Conservation (phyloP, 2,329 filamentous ascomycete species). For the Xenoacremonium recifei region DNA sequence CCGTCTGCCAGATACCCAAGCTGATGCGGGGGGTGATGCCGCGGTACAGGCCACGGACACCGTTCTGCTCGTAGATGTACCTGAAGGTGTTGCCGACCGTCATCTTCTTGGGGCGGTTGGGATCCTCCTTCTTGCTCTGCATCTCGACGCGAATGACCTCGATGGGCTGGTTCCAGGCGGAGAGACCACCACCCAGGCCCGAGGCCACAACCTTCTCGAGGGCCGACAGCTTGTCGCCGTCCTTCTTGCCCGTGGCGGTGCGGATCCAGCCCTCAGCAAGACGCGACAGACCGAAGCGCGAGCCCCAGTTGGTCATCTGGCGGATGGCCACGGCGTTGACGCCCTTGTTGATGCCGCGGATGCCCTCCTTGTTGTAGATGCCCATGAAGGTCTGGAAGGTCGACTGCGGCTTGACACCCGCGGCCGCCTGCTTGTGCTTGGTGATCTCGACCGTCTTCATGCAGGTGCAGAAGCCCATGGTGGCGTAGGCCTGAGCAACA, state of each 20-base stretch:
- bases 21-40: slow-evolving; percentile 93
- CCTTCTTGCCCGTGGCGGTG: slow-evolving; percentile 71
- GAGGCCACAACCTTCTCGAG: slow-evolving; percentile 88
- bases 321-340: slow-evolving; percentile 98
- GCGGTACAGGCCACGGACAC: slow-evolving; percentile 89
- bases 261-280: slow-evolving; percentile 90
- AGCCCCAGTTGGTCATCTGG: slow-evolving; percentile 99
- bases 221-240: slow-evolving; percentile 73
- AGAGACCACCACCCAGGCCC: slow-evolving; percentile 86
- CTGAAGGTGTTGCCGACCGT: slow-evolving; percentile 81
- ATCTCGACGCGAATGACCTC: slow-evolving; percentile 99
- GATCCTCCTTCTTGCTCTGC: slow-evolving; percentile 98
- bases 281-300: slow-evolving; percentile 88
- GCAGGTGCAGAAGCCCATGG: slow-evolving; percentile 99
- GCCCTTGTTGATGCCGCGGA: slow-evolving; percentile 95
- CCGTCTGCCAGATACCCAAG: slow-evolving; percentile 96
- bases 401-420: slow-evolving; percentile 80
- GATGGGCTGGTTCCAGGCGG: slow-evolving; percentile 99
- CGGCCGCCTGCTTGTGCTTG: slow-evolving; percentile 87
- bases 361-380: slow-evolving; percentile 93
- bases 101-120: slow-evolving; percentile 98
- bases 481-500: slow-evolving; percentile 96
- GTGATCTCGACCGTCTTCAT: slow-evolving; percentile 99
- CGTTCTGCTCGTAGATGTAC: slow-evolving; percentile 92
- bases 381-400: slow-evolving; percentile 96